These are phyloP conservation scores for Parietaria judaica DNA, from an alignment of 306 rosid genomes.

Conservation along the genomic window DNA sequence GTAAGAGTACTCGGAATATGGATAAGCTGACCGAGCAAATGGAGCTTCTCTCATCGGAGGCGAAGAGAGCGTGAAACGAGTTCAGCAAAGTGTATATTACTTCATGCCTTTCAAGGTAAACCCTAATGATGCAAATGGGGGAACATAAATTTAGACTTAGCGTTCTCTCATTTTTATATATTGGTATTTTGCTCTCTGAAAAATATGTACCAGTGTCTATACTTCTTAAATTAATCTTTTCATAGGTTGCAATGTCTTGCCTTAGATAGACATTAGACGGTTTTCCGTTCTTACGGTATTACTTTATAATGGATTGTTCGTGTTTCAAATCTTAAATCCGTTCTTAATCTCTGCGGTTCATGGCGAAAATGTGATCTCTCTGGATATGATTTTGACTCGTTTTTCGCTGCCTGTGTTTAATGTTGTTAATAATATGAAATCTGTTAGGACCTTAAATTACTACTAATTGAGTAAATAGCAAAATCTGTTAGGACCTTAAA, in stretches of 20 bases:
- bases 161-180: constrained; percentile 7
- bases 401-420: too few species aligned
- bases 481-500: too few species aligned
- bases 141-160: constrained; percentile 14
- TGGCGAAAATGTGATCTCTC: too few species aligned
- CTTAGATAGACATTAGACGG: neutral
- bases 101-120: constrained; percentile 27
- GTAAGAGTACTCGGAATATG: constrained; percentile 41
- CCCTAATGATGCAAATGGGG: constrained; percentile 16
- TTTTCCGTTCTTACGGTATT: constrained; percentile 10
- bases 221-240: neutral
- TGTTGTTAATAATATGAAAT: too few species aligned
- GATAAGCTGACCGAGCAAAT: constrained; percentile 78
- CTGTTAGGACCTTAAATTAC: too few species aligned
- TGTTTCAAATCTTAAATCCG: neutral
- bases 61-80: constrained; percentile 37
- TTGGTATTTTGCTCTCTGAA: neutral
- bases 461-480: too few species aligned
- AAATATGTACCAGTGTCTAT: too few species aligned
- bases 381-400: too few species aligned
- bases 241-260: constrained; percentile 20
- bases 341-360: too few species aligned
- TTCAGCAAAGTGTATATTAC: constrained; percentile 35
- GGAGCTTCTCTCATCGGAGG: constrained; percentile 75
- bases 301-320: constrained; percentile 9